phyloP scores from a whole-genome alignment of 768 basidiomycete species.

The Boletus coccyginus region DNA sequence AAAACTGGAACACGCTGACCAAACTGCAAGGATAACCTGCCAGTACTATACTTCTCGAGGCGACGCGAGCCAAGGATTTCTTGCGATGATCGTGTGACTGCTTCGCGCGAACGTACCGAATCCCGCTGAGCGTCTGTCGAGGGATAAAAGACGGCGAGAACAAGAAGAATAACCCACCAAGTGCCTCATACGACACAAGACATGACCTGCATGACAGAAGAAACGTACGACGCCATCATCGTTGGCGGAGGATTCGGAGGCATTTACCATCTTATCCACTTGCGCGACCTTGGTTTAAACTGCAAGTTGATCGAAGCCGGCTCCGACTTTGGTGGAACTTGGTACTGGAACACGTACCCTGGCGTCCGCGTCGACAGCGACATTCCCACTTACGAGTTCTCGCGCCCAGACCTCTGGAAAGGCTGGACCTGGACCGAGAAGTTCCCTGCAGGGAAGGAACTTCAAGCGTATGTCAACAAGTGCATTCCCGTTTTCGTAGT shows the following conservation, averaged over 20 bases:
- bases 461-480: constrained; percentile 1
- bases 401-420: constrained; percentile 13
- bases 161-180: not conserved
- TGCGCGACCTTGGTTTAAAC: constrained; percentile 4
- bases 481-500: not conserved
- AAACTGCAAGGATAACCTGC: no score
- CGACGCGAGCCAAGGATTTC: no score
- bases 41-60: no score
- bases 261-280: constrained; percentile 7
- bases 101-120: no score
- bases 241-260: constrained; percentile 9
- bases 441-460: constrained; percentile 11
- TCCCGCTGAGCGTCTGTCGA: not conserved
- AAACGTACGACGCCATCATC: constrained; percentile 9
- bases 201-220: not conserved
- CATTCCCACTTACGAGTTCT: constrained; percentile 9
- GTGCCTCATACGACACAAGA: not conserved
- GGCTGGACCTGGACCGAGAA: constrained; percentile 12
- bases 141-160: not conserved
- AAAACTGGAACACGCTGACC: no score
- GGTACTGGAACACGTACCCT: constrained; percentile 17
- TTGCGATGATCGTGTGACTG: not conserved
- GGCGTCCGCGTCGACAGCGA: constrained; percentile 11
- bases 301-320: constrained; percentile 12
- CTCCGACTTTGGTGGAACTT: constrained; percentile 12